phyloP scores from a whole-genome alignment of 495 filamentous ascomycete genomes.

The Aspergillus ellipticus region DNA sequence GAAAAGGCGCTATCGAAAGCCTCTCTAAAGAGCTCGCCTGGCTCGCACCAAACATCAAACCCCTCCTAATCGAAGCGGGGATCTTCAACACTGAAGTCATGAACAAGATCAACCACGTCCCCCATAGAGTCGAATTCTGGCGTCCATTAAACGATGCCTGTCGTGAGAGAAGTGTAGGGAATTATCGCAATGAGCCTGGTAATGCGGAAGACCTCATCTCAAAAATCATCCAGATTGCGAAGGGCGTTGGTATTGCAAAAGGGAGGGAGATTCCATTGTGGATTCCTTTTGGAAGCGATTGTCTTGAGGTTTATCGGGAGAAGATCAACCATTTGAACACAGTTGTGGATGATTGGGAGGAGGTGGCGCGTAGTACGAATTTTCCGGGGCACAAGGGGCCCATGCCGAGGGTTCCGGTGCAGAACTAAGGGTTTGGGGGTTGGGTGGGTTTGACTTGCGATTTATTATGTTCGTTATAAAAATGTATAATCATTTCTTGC shows the following conservation, averaged over 20 bases:
- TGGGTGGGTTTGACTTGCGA: too few relatives aligned
- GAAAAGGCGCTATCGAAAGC: slow-evolving; percentile 6
- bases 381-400: not conserved
- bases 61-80: slow-evolving; percentile 1
- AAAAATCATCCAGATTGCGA: not conserved
- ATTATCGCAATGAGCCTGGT: slow-evolving; percentile 5
- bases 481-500: too few relatives aligned
- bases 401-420: not conserved
- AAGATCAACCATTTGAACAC: not conserved
- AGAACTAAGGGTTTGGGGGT: too few relatives aligned
- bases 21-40: slow-evolving; percentile 3
- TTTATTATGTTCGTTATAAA: too few relatives aligned
- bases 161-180: not conserved
- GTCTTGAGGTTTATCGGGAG: not conserved
- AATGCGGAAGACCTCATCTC: not conserved
- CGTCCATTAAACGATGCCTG: slow-evolving; percentile 1
- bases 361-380: slow-evolving; percentile 2
- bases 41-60: slow-evolving; percentile 2
- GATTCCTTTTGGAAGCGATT: not conserved
- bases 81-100: slow-evolving; percentile 6
- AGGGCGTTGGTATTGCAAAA: too few relatives aligned
- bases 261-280: not conserved
- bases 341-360: slow-evolving; percentile 4
- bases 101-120: slow-evolving; percentile 5
- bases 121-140: slow-evolving; percentile 6